Percentiles rank a stretch among this genome's conserved stretches.
phyloP scores from a whole-genome alignment of 768 basidiomycete genomes.

The Trametes punicea region DNA sequence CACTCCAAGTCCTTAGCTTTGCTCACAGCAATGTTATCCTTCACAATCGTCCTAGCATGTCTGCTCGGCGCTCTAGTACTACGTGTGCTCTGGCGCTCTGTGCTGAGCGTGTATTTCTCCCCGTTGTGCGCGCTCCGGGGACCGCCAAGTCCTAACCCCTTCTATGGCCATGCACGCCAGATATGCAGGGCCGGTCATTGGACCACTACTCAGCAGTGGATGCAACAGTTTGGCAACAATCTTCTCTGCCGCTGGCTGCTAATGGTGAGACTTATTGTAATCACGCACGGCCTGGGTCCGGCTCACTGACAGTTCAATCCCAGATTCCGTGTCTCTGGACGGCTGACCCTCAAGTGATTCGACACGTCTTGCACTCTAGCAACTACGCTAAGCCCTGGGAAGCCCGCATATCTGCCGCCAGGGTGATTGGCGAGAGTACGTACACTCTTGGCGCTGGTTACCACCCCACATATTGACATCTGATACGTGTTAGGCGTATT shows the following conservation, averaged over 20 bases:
- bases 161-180: conserved; percentile 5
- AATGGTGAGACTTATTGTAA: background rate
- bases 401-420: background rate
- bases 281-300: background rate
- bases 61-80: background rate
- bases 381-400: conserved; percentile 11
- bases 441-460: background rate
- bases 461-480: too few relatives aligned
- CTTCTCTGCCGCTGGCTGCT: background rate
- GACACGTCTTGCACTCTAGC: background rate
- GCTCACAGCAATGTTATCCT: background rate
- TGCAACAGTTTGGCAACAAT: background rate
- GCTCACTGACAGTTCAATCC: background rate
- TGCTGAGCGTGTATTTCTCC: background rate
- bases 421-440: conserved; percentile 3
- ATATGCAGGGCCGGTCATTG: background rate
- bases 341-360: background rate
- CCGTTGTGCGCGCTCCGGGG: background rate
- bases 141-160: background rate
- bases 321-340: conserved; percentile 7
- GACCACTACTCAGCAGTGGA: background rate
- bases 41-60: background rate
- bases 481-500: background rate
- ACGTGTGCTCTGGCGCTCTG: background rate
- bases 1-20: background rate